Evolutionary conservation across 2,329 filamentous ascomycete species (phyloP), one percentile per base, ranked within the genome.

Genomic region (Stachybotrys chlorohalonatus): DNA sequence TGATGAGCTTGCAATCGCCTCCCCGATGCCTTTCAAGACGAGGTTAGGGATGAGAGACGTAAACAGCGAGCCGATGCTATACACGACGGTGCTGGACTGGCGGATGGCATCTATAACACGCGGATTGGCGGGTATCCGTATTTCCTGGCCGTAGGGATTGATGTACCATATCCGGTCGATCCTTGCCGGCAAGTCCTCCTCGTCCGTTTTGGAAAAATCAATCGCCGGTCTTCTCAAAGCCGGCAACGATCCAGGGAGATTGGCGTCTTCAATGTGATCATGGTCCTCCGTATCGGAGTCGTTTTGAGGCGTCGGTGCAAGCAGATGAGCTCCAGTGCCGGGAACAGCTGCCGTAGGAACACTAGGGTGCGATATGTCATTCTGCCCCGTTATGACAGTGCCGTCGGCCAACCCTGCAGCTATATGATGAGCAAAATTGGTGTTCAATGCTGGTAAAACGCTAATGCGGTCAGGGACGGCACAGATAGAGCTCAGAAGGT

Each of bases 111-210:
- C 79, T 0, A 95, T 63, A 0, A 93, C 90, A 52, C 90, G 85
- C 0, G 90, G 85, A 64, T 96, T 97, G 2, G 90, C 88, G 0
- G 85, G 81, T 0, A 92, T 89, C 16, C 86, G 83, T 61, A 97
- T 96, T 70, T 96, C 92, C 67, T 96, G 90, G n/a, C 93, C 93
- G 68, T 96, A 97, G 0, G 93, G 93, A 65, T 96, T 97, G 73
- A 97, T 97, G 74, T 97, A 97, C 90, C 91, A 97, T 36, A 97
- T 79, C 2, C 92, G 76, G 54, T 85, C 78, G 61, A 97, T 95
- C 31, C 89, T 80, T 0, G 87, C 80, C 0, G 89, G 81, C 1
- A 97, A 76, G 54, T 93, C 89, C 57, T 89, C 83, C 58, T 90
- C 86, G 46, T 82, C 77, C 64, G 76, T 70, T 72, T 97, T 97